phyloP scores from a whole-genome alignment of 2,329 filamentous ascomycete species.

The Corinectria fuckeliana region DNA sequence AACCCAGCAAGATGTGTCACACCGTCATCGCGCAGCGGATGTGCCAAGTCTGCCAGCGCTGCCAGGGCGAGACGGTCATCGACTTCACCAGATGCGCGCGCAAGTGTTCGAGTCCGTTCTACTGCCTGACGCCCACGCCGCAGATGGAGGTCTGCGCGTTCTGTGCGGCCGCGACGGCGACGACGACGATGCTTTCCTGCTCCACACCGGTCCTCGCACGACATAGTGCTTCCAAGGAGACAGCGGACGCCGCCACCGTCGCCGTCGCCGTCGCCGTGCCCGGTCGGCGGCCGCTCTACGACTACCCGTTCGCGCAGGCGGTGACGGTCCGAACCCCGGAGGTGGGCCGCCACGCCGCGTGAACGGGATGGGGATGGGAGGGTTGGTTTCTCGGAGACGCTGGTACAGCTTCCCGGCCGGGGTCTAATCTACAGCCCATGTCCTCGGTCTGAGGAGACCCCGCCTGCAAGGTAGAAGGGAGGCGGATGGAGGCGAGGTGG shows the following conservation, averaged over 20 bases:
- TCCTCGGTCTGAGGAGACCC: too few relatives aligned
- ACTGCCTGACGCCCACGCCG: conserved; percentile 38
- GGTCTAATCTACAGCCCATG: too few relatives aligned
- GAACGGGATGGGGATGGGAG: not conserved
- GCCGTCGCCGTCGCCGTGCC: conserved; percentile 14
- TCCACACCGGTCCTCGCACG: conserved; percentile 38
- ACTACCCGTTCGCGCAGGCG: conserved; percentile 23
- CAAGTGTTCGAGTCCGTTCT: conserved; percentile 40
- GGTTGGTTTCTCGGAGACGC: not conserved
- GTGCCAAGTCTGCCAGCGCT: conserved; percentile 36
- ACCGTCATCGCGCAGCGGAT: conserved; percentile 40
- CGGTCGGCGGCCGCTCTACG: conserved; percentile 24
- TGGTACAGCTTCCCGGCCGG: not conserved
- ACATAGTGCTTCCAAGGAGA: conserved; percentile 25
- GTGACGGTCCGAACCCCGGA: conserved; percentile 9
- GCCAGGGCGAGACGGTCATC: conserved; percentile 40
- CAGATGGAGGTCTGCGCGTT: conserved; percentile 38
- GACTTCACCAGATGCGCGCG: conserved; percentile 40
- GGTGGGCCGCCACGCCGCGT: conserved; percentile 2
- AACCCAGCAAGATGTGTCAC: conserved; percentile 35
- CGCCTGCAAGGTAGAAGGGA: too few relatives aligned
- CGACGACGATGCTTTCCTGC: conserved; percentile 26
- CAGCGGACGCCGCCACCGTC: conserved; percentile 5
- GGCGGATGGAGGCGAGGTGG: too few relatives aligned
- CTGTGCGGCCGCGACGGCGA: too few relatives aligned